These are phyloP conservation scores for Mycena leptocephala DNA, from an alignment of 768 basidiomycete genomes.

Conservation along the genomic window DNA sequence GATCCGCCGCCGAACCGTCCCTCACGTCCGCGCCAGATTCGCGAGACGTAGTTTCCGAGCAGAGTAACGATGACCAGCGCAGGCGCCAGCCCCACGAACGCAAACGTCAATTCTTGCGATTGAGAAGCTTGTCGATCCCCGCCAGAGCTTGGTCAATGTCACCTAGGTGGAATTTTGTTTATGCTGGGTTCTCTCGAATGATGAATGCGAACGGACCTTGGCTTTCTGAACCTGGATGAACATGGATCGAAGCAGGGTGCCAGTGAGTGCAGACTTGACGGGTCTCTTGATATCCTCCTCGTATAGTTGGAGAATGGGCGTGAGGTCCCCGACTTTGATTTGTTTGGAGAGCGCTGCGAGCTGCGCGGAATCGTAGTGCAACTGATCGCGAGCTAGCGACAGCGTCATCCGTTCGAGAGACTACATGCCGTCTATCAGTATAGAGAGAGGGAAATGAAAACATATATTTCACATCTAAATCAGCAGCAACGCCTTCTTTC, in stretches of 20 bases:
- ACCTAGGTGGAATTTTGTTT: background rate
- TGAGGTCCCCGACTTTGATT: slow-evolving; percentile 87
- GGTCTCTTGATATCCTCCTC: slow-evolving; percentile 95
- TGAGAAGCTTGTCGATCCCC: slow-evolving; percentile 94
- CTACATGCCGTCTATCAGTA: slow-evolving; percentile 54
- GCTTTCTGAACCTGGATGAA: slow-evolving; percentile 97
- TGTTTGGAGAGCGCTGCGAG: slow-evolving; percentile 76
- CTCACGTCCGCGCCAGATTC: slow-evolving; percentile 66
- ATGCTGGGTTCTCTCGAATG: background rate
- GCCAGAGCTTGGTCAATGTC: slow-evolving; percentile 57
- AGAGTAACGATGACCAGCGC: slow-evolving; percentile 87
- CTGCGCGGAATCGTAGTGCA: slow-evolving; percentile 75
- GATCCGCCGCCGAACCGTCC: slow-evolving; percentile 73
- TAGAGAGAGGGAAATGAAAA: background rate
- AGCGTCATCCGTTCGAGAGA: slow-evolving; percentile 95
- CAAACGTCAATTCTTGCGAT: slow-evolving; percentile 96
- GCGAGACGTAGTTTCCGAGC: slow-evolving; percentile 66
- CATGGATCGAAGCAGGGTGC: slow-evolving; percentile 86
- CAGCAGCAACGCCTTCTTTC: slow-evolving; percentile 87
- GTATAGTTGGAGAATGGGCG: slow-evolving; percentile 88
- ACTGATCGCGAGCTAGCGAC: slow-evolving; percentile 86
- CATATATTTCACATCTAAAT: slow-evolving; percentile 73
- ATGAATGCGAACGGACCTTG: slow-evolving; percentile 64
- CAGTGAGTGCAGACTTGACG: slow-evolving; percentile 83
- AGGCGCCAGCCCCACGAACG: slow-evolving; percentile 96